Percentiles rank a stretch among this genome's conserved stretches.
phyloP scores from a whole-genome alignment of 495 filamentous ascomycete genomes.

The Podospora comata region DNA sequence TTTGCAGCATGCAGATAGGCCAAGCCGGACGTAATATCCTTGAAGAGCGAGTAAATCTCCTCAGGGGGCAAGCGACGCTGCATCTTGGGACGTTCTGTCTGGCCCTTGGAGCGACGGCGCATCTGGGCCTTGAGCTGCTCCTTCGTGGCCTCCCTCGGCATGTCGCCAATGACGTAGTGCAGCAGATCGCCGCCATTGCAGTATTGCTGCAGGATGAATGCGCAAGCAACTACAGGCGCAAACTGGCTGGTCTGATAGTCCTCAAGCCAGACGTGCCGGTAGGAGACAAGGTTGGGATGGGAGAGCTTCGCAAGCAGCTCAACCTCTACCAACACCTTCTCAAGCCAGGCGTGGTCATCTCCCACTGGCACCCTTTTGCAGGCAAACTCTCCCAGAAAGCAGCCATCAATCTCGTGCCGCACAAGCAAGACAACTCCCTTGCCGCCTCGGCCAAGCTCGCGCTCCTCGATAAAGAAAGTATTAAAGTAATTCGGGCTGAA shows the following conservation, averaged over 20 bases:
- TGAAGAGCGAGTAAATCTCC: constrained; percentile 94
- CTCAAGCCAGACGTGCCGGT: constrained; percentile 96
- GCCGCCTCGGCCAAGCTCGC: constrained; percentile 80
- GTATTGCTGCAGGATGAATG: constrained; percentile 96
- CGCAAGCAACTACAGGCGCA: constrained; percentile 87
- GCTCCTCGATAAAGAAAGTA: constrained; percentile 84
- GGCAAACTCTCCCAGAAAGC: constrained; percentile 82
- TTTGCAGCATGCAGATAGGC: constrained; percentile 88
- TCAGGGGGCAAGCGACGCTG: constrained; percentile 73
- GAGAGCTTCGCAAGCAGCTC: constrained; percentile 86
- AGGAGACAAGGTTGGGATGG: constrained; percentile 94
- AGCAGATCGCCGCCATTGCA: constrained; percentile 94
- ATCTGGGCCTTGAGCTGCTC: constrained; percentile 85
- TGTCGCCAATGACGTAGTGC: constrained; percentile 73
- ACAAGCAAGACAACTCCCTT: constrained; percentile 94
- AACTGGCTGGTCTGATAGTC: constrained; percentile 79
- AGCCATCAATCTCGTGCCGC: constrained; percentile 82
- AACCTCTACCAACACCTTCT: constrained; percentile 89
- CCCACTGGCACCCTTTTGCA: constrained; percentile 97
- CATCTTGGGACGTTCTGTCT: constrained; percentile 42
- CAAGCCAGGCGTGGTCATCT: constrained; percentile 91
- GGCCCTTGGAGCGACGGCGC: constrained; percentile 65
- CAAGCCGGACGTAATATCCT: constrained; percentile 88
- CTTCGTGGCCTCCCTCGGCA: constrained; percentile 57
- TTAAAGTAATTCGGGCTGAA: constrained; percentile 92